Base-by-base conservation (phyloP, 768 basidiomycete genomes). In the Mycena vitilis region DNA sequence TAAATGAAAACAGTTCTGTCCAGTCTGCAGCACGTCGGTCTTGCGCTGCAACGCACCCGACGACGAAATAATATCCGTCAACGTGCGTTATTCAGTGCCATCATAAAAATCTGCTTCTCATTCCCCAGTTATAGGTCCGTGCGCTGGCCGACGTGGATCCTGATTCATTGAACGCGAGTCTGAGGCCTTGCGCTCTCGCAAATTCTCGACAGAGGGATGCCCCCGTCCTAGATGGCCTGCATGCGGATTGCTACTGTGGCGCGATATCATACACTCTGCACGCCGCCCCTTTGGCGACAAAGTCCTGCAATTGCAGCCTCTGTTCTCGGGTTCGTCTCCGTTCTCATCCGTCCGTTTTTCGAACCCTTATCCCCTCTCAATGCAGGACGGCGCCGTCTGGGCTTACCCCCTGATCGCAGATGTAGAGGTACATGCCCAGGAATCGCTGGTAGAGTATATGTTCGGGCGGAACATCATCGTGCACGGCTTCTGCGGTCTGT, bases 241-340 rank as follows among this genome's bases (percentile, higher is more conserved):
- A 38, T 18, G 63, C 42, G 48, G 44, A 40, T 40, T 66, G 65
- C 38, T 53, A 61, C 34, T 66, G 65, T 45, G 59, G 51, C 2
- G 59, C 30, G 12, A 48, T 66, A 34, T 36, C 59, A 15, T 66
- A 61, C 44, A 66, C 59, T 10, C 59, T 66, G 13, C 59, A 61
- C 9, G 44, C 56, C 15, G 18, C 42, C 5, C 65, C 59, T 10
- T 8, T 7, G 13, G 23, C 37, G 20, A 65, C 65, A 2, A 66
- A 66, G 18, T 48, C 65, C 0, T 66, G 65, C 53, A 66, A 61
- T 34, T 66, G 65, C 59, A 66, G 65, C 37, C 60, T 66, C 40
- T 66, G 65, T 42, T 37, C 59, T 20, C 40, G 59, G 65, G 65
- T 66, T 13, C 11, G 55, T 47, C 38, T 57, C 15, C 20, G 10